Evolutionary conservation across 345 rosid genomes (phyloP).

Genomic region (Excoecaria cochinchinensis): DNA sequence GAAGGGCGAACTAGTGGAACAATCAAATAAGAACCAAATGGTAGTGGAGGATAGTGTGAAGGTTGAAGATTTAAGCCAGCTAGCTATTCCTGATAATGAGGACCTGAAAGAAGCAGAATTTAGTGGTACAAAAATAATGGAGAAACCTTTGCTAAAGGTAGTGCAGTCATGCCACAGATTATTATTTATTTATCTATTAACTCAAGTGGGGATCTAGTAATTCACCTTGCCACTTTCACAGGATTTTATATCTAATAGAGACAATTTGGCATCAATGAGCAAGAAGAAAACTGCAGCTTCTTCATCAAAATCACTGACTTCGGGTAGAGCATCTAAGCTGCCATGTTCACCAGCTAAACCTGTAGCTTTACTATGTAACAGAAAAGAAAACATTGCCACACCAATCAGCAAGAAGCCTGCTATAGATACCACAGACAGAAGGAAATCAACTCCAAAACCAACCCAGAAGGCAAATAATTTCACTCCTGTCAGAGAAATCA

Average conservation of each 20-base stretch:
- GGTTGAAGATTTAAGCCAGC: constrained; percentile 20
- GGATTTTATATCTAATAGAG: constrained; percentile 29
- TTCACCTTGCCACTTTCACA: constrained; percentile 26
- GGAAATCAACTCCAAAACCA: constrained; percentile 54
- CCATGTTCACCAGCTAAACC: constrained; percentile 40
- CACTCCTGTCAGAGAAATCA: constrained; percentile 69
- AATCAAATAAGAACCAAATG: constrained; percentile 18
- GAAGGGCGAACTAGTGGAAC: constrained; percentile 14
- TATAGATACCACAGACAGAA: constrained; percentile 26
- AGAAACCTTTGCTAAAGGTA: constrained; percentile 55
- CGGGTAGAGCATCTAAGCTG: constrained; percentile 30
- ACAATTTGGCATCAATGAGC: constrained; percentile 32
- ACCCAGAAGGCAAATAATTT: constrained; percentile 50
- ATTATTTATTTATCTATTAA: neutral
- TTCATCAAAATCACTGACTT: constrained; percentile 26
- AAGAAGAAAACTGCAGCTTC: constrained; percentile 39
- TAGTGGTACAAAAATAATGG: constrained; percentile 32
- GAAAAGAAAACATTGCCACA: constrained; percentile 38
- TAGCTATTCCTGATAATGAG: constrained; percentile 4
- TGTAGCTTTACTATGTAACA: constrained; percentile 22
- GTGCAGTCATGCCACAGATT: neutral
- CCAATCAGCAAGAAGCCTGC: constrained; percentile 36
- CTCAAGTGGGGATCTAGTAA: constrained; percentile 8
- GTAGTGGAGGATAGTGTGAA: constrained; percentile 25
- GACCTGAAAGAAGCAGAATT: constrained; percentile 29